Base-by-base conservation (phyloP, 2,329 filamentous ascomycete species). In the Ceratocystis alfenasii region DNA sequence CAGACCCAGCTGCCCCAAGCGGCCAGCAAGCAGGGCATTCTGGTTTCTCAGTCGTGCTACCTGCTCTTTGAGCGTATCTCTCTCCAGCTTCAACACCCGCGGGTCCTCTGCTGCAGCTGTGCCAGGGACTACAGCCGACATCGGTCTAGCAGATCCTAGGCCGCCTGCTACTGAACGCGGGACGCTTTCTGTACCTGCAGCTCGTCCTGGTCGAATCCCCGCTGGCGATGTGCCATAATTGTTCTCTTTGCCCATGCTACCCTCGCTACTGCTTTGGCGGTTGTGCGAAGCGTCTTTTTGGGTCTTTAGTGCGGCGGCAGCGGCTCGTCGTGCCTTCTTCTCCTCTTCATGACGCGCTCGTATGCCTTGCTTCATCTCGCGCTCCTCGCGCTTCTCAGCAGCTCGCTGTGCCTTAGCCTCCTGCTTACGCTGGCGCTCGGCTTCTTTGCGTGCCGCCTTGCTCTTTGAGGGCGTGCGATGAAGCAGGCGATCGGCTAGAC, bases 261-360 rank as follows among this genome's bases (percentile, higher is more conserved):
- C 30, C 15, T 50, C 75, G 75, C 59, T 75, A 75, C 30, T 78
- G 74, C 60, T 80, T 79, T 79, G 77, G 61, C 83, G 82, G 75
- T 84, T 83, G 1, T 88, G 75, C 73, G 86, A 87, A 68, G 77
- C 76, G 59, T 88, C 76, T 71, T 90, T 86, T 12, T 80, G 80
- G 69, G 55, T 57, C 25, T 61, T 50, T 3, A 30, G 15, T 7
- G 60, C 57, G 7, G 59, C 60, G 7, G 60, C 60, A 10, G 60
- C 41, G 2, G 22, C 7, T 85, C 85, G 69, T 87, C 83, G 64
- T 86, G 83, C 86, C 71, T 87, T 83, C 36, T 86, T 76, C 30
- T 74, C 70, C 46, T 76, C 74, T 57, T 79, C 81, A 68, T 82
- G 77, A 25, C 80, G 78, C 64, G 81, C 78, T 70, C 81, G 80